phyloP scores from a whole-genome alignment of 148 eudicot species.

The Polygonum aviculare region DNA sequence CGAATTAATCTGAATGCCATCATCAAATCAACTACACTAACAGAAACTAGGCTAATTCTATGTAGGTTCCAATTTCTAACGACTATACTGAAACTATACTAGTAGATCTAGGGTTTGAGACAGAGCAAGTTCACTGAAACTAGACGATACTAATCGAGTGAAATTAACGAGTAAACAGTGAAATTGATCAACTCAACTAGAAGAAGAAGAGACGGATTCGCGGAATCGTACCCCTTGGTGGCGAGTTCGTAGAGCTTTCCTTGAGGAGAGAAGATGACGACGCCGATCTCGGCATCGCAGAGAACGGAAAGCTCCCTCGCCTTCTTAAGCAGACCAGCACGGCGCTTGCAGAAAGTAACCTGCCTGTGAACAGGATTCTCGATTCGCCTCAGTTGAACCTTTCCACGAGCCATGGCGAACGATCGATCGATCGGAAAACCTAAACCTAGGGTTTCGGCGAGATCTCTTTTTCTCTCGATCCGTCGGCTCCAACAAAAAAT shows the following conservation, averaged over 20 bases:
- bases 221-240: conserved; percentile 59
- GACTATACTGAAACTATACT: neutral
- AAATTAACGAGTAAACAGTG: neutral
- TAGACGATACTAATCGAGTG: neutral
- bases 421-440: neutral
- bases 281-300: conserved; percentile 85
- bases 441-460: neutral
- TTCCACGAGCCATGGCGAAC: conserved; percentile 33
- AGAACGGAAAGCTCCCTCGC: conserved; percentile 90
- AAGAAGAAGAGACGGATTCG: too few species aligned
- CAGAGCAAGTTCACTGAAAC: too few species aligned
- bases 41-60: neutral
- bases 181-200: neutral
- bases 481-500: neutral
- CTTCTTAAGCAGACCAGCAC: conserved; percentile 91
- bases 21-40: neutral
- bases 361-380: conserved; percentile 91
- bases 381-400: conserved; percentile 83
- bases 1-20: neutral
- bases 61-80: neutral
- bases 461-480: neutral
- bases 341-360: conserved; percentile 93
- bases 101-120: too few species aligned
- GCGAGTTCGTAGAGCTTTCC: conserved; percentile 95
- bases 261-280: conserved; percentile 71